A percentile compares a stretch with the other conserved stretches of the same genome.
These are phyloP conservation scores for Lichtheimia corymbifera DNA, from an alignment of 371 early-diverging fungal genomes.

Conservation along the genomic window DNA sequence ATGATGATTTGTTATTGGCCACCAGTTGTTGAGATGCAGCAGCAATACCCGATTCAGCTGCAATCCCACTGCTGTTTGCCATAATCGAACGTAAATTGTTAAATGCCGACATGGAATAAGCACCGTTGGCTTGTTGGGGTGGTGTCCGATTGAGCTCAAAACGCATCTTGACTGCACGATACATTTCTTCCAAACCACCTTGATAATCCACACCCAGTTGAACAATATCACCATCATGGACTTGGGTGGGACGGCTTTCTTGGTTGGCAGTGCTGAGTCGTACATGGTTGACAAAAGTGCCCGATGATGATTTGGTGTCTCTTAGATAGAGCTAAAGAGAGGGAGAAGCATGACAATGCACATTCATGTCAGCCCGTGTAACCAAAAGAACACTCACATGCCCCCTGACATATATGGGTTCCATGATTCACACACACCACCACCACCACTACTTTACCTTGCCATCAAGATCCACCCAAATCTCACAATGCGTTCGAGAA, in stretches of 20 bases:
- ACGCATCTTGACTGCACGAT: constrained; percentile 79
- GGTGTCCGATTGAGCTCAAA: constrained; percentile 70
- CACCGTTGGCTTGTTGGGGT: constrained; percentile 23
- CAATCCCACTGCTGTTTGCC: constrained; percentile 6
- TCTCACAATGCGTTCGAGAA: constrained; percentile 89
- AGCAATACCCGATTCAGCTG: not conserved
- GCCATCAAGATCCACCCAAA: constrained; percentile 78
- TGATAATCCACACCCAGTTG: constrained; percentile 97
- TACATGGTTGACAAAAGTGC: constrained; percentile 94
- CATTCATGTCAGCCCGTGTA: constrained; percentile 3
- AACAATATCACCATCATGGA: constrained; percentile 90
- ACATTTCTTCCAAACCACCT: constrained; percentile 76
- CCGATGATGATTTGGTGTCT: constrained; percentile 93
- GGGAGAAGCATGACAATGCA: constrained; percentile 4
- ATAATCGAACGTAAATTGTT: constrained; percentile 24
- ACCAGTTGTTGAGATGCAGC: constrained; percentile 4
- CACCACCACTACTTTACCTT: constrained; percentile 62
- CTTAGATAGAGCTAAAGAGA: constrained; percentile 70
- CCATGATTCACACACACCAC: constrained; percentile 2
- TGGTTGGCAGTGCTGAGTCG: constrained; percentile 85
- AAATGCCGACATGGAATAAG: constrained; percentile 30
- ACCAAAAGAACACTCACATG: constrained; percentile 1
- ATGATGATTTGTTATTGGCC: constrained; percentile 2
- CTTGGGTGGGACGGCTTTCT: constrained; percentile 77
- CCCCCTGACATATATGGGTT: constrained; percentile 1